Evolutionary conservation across 306 rosid genomes (phyloP).

Genomic region (Cucurbita maxima): DNA sequence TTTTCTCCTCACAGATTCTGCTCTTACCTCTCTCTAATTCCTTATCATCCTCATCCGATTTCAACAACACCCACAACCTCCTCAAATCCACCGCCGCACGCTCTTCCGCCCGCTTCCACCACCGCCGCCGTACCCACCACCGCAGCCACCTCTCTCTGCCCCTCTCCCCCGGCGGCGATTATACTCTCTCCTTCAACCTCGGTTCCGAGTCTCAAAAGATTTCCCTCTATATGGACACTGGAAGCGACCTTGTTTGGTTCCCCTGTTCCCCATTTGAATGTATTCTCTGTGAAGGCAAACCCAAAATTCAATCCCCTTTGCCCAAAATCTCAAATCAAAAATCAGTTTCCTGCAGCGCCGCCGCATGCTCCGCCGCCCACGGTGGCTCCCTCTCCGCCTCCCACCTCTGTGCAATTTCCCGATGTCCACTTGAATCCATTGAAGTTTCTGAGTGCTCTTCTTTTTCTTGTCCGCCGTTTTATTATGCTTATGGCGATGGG

Average conservation of each 20-base stretch:
- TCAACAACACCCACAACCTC: constrained; percentile 56
- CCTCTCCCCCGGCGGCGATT: constrained; percentile 78
- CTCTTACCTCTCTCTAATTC: constrained; percentile 53
- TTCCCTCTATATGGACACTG: constrained; percentile 91
- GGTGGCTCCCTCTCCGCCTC: constrained; percentile 27
- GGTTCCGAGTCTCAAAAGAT: constrained; percentile 42
- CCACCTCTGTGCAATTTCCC: constrained; percentile 74
- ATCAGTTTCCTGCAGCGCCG: constrained; percentile 47
- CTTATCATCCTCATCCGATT: constrained; percentile 43
- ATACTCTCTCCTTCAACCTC: constrained; percentile 53
- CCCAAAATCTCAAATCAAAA: constrained; percentile 25
- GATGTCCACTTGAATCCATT: constrained; percentile 55
- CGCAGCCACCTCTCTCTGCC: constrained; percentile 57
- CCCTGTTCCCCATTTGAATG: constrained; percentile 87
- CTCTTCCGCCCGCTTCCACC: constrained; percentile 50
- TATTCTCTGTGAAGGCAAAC: constrained; percentile 80
- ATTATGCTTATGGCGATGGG: constrained; percentile 85
- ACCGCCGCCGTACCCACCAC: constrained; percentile 9
- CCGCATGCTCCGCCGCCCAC: constrained; percentile 66
- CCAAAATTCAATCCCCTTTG: constrained; percentile 23
- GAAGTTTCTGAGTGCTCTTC: constrained; percentile 59
- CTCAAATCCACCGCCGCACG: constrained; percentile 57
- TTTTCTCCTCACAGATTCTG: constrained; percentile 18
- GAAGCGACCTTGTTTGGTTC: constrained; percentile 92
- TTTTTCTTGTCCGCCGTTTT: constrained; percentile 60